Percentiles rank a stretch among this genome's conserved stretches.
Evolutionary conservation across 768 basidiomycete species (phyloP).

Genomic region (Boletus rubroflammeus): DNA sequence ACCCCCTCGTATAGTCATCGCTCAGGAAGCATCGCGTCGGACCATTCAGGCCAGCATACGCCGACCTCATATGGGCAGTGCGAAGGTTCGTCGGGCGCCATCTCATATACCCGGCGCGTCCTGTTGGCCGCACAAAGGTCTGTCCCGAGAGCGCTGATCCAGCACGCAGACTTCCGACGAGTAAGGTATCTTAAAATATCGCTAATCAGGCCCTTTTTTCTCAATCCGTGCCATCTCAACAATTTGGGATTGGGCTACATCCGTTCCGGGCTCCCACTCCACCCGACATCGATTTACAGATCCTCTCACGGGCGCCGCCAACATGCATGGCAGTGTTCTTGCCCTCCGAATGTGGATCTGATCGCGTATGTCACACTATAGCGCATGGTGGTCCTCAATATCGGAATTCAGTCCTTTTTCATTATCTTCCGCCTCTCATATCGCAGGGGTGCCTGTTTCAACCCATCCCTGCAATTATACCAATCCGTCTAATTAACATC

Average conservation of each 20-base stretch:
- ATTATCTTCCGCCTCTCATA: conserved; percentile 1
- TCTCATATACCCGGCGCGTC: background rate
- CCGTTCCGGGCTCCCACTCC: conserved; percentile 7
- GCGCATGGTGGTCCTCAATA: conserved; percentile 11
- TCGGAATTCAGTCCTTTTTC: conserved; percentile 13
- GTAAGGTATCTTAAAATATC: conserved; percentile 16
- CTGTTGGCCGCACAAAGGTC: background rate
- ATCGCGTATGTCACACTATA: conserved; percentile 9
- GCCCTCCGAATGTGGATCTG: conserved; percentile 1
- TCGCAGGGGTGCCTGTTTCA: conserved; percentile 3
- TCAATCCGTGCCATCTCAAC: background rate
- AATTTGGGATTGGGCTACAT: conserved; percentile 3
- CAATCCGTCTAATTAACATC: conserved; percentile 21
- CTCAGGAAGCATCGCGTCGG: background rate
- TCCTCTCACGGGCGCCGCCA: conserved; percentile 24
- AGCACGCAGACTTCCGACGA: conserved; percentile 1
- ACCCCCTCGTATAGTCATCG: background rate
- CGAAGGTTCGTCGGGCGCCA: background rate
- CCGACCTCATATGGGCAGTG: background rate
- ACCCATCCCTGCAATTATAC: conserved; percentile 1
- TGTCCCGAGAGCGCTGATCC: background rate
- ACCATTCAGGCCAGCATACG: background rate
- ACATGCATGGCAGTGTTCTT: background rate
- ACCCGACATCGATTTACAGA: conserved; percentile 17
- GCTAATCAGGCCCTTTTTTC: conserved; percentile 23